These are phyloP conservation scores for Colletotrichum ledebouriae DNA, from an alignment of 2,329 filamentous ascomycete species.

Conservation along the genomic window DNA sequence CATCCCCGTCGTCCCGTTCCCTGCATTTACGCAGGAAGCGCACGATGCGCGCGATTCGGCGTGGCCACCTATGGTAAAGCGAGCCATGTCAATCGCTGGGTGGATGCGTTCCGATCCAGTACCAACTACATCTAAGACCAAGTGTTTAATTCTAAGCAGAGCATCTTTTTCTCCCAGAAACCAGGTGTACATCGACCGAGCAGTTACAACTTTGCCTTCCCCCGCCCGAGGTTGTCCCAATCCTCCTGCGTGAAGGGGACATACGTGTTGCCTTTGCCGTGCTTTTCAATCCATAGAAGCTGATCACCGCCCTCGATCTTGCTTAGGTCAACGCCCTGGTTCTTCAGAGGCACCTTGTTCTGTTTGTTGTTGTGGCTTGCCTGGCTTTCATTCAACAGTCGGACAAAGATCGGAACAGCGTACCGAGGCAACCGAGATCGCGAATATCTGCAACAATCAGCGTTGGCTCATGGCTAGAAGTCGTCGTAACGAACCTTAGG, in stretches of 20 bases:
- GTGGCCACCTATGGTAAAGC: too few species aligned
- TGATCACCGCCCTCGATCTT: conserved; percentile 52
- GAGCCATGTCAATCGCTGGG: background rate
- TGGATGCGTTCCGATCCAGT: background rate
- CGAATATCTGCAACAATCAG: conserved; percentile 58
- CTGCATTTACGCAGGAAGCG: background rate
- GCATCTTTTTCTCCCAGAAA: too few species aligned
- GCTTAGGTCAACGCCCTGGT: conserved; percentile 34
- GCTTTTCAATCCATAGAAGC: conserved; percentile 67
- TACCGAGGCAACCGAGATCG: conserved; percentile 76
- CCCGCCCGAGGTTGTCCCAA: conserved; percentile 58
- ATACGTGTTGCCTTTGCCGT: conserved; percentile 66
- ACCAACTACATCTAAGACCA: too few species aligned
- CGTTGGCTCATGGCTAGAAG: background rate
- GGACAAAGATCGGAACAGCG: conserved; percentile 80
- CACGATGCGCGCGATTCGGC: background rate
- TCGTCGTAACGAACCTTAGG: conserved; percentile 58
- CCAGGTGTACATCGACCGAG: too few species aligned
- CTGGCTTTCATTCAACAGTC: conserved; percentile 70
- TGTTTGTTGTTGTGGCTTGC: conserved; percentile 82
- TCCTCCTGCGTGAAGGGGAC: conserved; percentile 69
- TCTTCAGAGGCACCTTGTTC: conserved; percentile 76
- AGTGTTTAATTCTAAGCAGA: too few species aligned
- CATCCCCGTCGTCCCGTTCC: background rate
- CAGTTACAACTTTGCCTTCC: conserved; percentile 29